A percentile compares a stretch with the other conserved stretches of the same genome.
Conservation (phyloP, 2,329 filamentous ascomycete species). For the Microsporum canis region DNA sequence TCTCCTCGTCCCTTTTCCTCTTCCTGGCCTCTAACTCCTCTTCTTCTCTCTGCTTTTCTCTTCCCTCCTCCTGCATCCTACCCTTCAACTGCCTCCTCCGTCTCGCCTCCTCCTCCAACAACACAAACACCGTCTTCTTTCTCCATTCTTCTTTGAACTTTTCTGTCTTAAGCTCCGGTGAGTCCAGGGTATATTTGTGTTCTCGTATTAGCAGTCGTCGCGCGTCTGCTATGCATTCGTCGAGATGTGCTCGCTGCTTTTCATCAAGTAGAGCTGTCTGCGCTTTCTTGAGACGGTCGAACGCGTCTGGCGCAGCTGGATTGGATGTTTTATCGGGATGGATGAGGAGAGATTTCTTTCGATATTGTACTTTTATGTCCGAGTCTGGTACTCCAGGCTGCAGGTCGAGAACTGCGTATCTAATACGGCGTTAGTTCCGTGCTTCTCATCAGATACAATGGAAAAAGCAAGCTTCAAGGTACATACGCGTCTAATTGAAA, state of each 20-base stretch:
- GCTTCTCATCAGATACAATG: background rate
- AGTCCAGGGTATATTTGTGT: conserved; percentile 84
- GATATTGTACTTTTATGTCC: conserved; percentile 89
- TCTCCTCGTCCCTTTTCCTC: conserved; percentile 80
- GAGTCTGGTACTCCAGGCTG: conserved; percentile 90
- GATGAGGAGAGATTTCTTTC: conserved; percentile 96
- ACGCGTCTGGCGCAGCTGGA: conserved; percentile 80
- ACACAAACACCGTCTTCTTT: conserved; percentile 76
- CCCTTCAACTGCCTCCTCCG: conserved; percentile 77
- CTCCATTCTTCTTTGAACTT: conserved; percentile 79
- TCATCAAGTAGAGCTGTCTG: conserved; percentile 87
- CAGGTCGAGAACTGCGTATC: conserved; percentile 88
- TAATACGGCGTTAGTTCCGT: conserved; percentile 22
- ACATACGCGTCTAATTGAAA: conserved; percentile 66
- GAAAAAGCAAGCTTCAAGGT: background rate
- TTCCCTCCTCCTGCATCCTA: conserved; percentile 90
- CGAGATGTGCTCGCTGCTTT: conserved; percentile 73
- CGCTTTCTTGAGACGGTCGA: conserved; percentile 91
- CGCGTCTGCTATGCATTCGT: conserved; percentile 92
- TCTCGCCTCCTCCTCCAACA: conserved; percentile 85
- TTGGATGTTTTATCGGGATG: conserved; percentile 97
- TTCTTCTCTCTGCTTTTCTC: conserved; percentile 74
- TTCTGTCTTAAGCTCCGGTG: conserved; percentile 66
- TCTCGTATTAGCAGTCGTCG: conserved; percentile 91
- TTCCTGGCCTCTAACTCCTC: conserved; percentile 72